Evolutionary conservation across 495 filamentous ascomycete species (phyloP).

Genomic region (Parathielavia hyrcaniae): DNA sequence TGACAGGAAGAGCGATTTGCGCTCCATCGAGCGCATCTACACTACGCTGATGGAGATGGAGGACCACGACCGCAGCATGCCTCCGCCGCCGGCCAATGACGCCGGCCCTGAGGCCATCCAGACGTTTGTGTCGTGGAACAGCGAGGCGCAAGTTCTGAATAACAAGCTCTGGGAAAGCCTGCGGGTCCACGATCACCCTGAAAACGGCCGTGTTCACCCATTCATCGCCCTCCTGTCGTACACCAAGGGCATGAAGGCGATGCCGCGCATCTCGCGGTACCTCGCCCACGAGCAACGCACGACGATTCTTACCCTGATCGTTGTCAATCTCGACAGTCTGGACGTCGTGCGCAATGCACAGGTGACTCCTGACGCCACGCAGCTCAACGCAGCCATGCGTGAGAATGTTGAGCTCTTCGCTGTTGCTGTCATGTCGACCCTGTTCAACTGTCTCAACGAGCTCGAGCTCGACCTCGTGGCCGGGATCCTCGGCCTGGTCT

Average conservation of each 20-base stretch:
- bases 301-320: constrained; percentile 89
- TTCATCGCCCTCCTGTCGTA: constrained; percentile 96
- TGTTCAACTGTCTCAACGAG: constrained; percentile 83
- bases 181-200: constrained; percentile 86
- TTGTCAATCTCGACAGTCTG: constrained; percentile 85
- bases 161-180: constrained; percentile 73
- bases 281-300: constrained; percentile 86
- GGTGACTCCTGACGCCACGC: constrained; percentile 59
- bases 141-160: constrained; percentile 65
- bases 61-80: constrained; percentile 86
- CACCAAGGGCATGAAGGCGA: constrained; percentile 90
- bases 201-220: constrained; percentile 69
- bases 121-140: constrained; percentile 64
- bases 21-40: constrained; percentile 83
- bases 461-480: constrained; percentile 84
- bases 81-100: constrained; percentile 56
- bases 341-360: constrained; percentile 81
- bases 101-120: constrained; percentile 57
- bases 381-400: constrained; percentile 62
- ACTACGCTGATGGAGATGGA: constrained; percentile 84
- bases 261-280: constrained; percentile 90
- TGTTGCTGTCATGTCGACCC: constrained; percentile 76
- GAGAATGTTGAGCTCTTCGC: constrained; percentile 91
- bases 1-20: constrained; percentile 75
- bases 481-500: constrained; percentile 77